Percentiles rank a stretch among this genome's conserved stretches.
These are phyloP conservation scores for Candida namnaoensis DNA, from an alignment of 805 yeast genomes.

Conservation along the genomic window DNA sequence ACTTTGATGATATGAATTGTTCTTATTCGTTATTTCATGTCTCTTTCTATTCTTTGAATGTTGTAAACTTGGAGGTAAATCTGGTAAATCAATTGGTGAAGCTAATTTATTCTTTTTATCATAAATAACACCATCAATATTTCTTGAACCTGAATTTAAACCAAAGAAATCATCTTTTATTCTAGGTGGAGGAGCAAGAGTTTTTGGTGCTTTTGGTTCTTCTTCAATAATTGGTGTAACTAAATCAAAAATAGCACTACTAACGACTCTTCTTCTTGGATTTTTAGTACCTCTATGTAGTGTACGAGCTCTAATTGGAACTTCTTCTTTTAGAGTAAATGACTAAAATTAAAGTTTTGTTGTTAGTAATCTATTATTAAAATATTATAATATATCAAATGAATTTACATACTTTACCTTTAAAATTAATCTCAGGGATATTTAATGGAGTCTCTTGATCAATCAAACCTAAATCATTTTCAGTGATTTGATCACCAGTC, in stretches of 20 bases:
- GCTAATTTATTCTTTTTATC: no score
- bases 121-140: no score
- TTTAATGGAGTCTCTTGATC: conserved; percentile 1
- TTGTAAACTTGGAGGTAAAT: no score
- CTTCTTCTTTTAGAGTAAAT: conserved; percentile 1
- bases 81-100: no score
- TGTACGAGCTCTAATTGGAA: conserved; percentile 15
- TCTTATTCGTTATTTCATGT: no score
- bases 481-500: conserved; percentile 11
- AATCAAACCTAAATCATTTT: not conserved
- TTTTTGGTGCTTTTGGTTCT: not conserved
- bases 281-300: conserved; percentile 5
- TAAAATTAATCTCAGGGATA: conserved; percentile 1
- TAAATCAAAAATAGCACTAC: conserved; percentile 12
- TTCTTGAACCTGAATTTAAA: no score
- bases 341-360: not conserved
- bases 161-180: not conserved
- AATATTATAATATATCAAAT: not conserved
- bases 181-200: not conserved
- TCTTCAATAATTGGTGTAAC: conserved; percentile 2
- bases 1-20: no score
- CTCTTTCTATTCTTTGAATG: no score
- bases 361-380: no score
- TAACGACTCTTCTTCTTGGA: conserved; percentile 9
- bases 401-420: not conserved